phyloP scores from a whole-genome alignment of 1,139 yeast genomes.

The Blastobotrys apis region DNA sequence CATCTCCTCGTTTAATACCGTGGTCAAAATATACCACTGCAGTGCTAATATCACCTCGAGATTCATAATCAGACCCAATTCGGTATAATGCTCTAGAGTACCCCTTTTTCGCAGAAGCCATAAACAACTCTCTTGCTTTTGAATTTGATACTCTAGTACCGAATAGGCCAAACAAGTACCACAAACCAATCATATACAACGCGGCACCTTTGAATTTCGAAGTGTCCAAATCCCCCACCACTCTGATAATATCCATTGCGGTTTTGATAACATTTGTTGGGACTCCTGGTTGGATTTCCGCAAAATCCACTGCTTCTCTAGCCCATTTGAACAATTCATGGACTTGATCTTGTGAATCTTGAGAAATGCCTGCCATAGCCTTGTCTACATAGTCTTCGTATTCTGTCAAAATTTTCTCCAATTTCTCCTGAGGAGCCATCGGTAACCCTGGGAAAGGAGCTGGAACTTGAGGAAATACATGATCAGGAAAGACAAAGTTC shows the following conservation, averaged over 20 bases:
- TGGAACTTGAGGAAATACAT: conserved; percentile 31
- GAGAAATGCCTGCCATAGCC: conserved; percentile 15
- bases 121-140: conserved; percentile 30
- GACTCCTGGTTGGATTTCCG: conserved; percentile 30
- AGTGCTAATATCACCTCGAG: conserved; percentile 28
- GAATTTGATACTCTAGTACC: conserved; percentile 21
- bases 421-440: conserved; percentile 28
- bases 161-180: conserved; percentile 32
- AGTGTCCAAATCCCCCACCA: conserved; percentile 23
- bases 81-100: conserved; percentile 36
- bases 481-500: conserved; percentile 31
- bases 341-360: conserved; percentile 15
- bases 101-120: conserved; percentile 32
- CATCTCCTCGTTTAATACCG: conserved; percentile 33
- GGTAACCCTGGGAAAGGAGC: conserved; percentile 31
- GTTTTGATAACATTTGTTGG: conserved; percentile 24
- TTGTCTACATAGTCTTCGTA: conserved; percentile 24
- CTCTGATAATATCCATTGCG: conserved; percentile 28
- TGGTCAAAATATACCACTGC: conserved; percentile 34
- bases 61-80: conserved; percentile 35
- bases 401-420: conserved; percentile 25
- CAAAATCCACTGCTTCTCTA: conserved; percentile 32
- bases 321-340: conserved; percentile 33
- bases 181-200: conserved; percentile 31
- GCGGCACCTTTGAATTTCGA: conserved; percentile 31